These are phyloP conservation scores for Urtica urens DNA, from an alignment of 306 rosid genomes.

Conservation along the genomic window DNA sequence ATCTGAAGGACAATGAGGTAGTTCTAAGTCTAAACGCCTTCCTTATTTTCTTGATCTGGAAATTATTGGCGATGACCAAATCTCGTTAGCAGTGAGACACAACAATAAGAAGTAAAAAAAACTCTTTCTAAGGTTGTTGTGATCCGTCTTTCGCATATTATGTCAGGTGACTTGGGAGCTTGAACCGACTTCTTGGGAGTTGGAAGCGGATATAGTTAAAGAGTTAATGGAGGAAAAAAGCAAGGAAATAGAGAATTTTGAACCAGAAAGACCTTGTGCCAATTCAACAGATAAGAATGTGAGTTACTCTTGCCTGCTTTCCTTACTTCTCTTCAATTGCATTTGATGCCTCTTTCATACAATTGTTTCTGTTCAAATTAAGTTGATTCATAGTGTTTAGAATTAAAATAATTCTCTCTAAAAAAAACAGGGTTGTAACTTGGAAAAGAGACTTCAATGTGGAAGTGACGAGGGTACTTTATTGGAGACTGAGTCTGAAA, in stretches of 20 bases:
- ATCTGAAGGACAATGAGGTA: slow-evolving; percentile 41
- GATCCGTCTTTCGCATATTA: neutral
- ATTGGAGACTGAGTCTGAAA: slow-evolving; percentile 11
- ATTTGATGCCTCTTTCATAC: slow-evolving; percentile 3
- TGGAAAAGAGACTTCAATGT: neutral
- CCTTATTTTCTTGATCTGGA: neutral
- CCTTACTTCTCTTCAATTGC: neutral
- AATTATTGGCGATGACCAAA: neutral
- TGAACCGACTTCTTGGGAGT: slow-evolving; percentile 35
- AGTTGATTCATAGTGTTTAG: no score
- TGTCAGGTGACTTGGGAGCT: slow-evolving; percentile 38
- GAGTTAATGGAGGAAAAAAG: slow-evolving; percentile 25
- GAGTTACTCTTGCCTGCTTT: slow-evolving; percentile 25
- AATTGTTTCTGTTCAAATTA: no score
- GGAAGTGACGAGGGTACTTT: neutral
- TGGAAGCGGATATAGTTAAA: slow-evolving; percentile 33
- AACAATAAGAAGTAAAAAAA: neutral
- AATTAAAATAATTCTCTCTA: no score
- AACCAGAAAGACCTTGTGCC: slow-evolving; percentile 16
- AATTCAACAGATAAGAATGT: slow-evolving; percentile 19
- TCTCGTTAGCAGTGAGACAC: neutral
- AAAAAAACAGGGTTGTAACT: slow-evolving; percentile 7
- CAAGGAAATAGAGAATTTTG: slow-evolving; percentile 12
- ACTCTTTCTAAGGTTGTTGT: neutral
- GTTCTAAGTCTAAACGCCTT: neutral